These are phyloP conservation scores for Sisymbrium altissimum DNA, from an alignment of 345 rosid species.

Conservation along the genomic window DNA sequence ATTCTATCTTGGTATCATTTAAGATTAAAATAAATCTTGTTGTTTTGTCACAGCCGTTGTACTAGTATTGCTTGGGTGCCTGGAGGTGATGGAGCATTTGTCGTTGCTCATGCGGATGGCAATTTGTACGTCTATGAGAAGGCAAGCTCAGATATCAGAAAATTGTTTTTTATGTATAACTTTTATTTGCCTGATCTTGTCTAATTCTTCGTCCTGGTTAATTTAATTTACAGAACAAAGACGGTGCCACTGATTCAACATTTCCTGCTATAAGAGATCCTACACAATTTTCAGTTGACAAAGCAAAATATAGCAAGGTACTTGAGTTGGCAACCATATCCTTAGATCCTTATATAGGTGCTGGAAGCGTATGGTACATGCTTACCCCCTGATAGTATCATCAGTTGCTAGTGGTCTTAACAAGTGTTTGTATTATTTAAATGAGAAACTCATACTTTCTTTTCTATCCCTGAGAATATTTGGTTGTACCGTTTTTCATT, in stretches of 20 bases:
- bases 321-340: not conserved
- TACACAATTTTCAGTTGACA: conserved; percentile 82
- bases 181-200: conserved; percentile 2
- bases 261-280: conserved; percentile 87
- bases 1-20: not conserved
- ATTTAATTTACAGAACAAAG: conserved; percentile 60
- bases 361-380: not conserved
- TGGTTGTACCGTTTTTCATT: conserved; percentile 20
- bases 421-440: not conserved
- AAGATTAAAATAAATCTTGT: conserved; percentile 19
- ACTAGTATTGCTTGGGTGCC: conserved; percentile 94
- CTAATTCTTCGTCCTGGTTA: not conserved
- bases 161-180: not conserved
- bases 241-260: conserved; percentile 90
- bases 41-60: conserved; percentile 71
- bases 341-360: conserved; percentile 2
- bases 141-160: conserved; percentile 55
- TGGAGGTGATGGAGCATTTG: conserved; percentile 90
- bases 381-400: not conserved
- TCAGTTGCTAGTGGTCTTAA: conserved; percentile 1
- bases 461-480: not conserved
- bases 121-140: conserved; percentile 91
- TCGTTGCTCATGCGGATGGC: conserved; percentile 98
- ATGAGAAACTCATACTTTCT: conserved; percentile 9
- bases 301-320: conserved; percentile 95